Conservation (phyloP, 352 stramenopile species). For the Thalassiosira sp. region DNA sequence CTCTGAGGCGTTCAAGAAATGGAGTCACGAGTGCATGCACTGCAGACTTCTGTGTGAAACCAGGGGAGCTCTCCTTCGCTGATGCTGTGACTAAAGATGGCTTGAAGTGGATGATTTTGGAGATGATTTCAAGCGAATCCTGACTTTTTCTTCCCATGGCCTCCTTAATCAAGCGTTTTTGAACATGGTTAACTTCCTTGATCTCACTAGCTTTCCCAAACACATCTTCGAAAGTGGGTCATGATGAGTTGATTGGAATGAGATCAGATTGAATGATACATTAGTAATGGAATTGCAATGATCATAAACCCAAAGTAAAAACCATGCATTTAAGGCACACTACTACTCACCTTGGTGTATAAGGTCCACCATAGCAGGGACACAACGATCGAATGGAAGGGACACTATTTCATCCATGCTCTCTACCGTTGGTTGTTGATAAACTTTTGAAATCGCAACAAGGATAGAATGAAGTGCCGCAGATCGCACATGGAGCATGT, state of each 20-base stretch:
- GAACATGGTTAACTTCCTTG: conserved; percentile 71
- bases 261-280: too few species aligned
- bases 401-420: conserved; percentile 17
- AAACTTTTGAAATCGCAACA: conserved; percentile 71
- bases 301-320: too few species aligned
- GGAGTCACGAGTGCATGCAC: conserved; percentile 77
- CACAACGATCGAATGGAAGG: conserved; percentile 68
- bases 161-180: conserved; percentile 82
- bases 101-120: conserved; percentile 68
- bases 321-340: not conserved
- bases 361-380: conserved; percentile 81
- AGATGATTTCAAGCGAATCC: conserved; percentile 82
- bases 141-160: conserved; percentile 80
- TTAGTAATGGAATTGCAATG: too few species aligned
- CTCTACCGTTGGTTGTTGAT: conserved; percentile 33
- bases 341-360: conserved; percentile 65
- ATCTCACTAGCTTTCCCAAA: conserved; percentile 82
- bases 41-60: conserved; percentile 51
- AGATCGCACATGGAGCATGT: conserved; percentile 85
- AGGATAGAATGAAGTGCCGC: conserved; percentile 86
- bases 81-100: conserved; percentile 44
- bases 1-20: conserved; percentile 73
- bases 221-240: conserved; percentile 49
- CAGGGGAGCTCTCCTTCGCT: conserved; percentile 27
- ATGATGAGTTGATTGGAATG: not conserved